phyloP scores from a whole-genome alignment of 2,329 filamentous ascomycete genomes.

The Penicillium digitatum region DNA sequence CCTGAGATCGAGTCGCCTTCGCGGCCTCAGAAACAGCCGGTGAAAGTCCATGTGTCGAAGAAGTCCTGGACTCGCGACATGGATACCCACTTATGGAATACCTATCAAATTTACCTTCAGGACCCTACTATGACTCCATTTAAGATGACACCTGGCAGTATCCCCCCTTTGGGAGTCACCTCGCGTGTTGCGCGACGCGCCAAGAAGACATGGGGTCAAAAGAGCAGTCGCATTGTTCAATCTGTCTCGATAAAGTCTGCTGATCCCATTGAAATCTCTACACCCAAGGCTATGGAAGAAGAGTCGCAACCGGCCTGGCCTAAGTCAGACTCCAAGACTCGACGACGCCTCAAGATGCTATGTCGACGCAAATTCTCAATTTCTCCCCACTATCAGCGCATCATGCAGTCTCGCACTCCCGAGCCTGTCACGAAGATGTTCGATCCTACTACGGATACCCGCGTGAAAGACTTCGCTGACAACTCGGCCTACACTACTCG shows the following conservation, averaged over 20 bases:
- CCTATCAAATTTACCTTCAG: constrained; percentile 62
- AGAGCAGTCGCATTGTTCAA: constrained; percentile 33
- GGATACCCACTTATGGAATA: constrained; percentile 64
- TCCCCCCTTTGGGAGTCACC: constrained; percentile 61
- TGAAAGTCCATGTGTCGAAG: constrained; percentile 17
- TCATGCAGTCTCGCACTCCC: constrained; percentile 58
- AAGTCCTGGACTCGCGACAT: constrained; percentile 57
- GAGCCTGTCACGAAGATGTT: constrained; percentile 51
- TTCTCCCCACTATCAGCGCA: constrained; percentile 60
- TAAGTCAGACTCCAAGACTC: constrained; percentile 55
- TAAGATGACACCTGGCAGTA: constrained; percentile 61
- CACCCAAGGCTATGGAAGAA: constrained; percentile 41
- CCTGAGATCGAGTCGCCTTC: constrained; percentile 39
- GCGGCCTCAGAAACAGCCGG: constrained; percentile 30
- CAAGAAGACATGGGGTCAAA: constrained; percentile 56
- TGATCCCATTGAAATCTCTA: constrained; percentile 46
- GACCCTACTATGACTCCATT: constrained; percentile 64
- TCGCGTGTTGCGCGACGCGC: constrained; percentile 60
- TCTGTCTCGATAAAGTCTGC: constrained; percentile 5
- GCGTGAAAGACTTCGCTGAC: constrained; percentile 21
- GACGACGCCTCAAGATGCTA: constrained; percentile 55
- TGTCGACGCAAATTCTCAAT: constrained; percentile 60
- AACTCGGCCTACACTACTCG: constrained; percentile 40
- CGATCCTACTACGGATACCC: constrained; percentile 27
- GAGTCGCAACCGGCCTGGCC: constrained; percentile 49